Conservation (phyloP, 2,329 filamentous ascomycete genomes). For the Biscogniauxia marginata region DNA sequence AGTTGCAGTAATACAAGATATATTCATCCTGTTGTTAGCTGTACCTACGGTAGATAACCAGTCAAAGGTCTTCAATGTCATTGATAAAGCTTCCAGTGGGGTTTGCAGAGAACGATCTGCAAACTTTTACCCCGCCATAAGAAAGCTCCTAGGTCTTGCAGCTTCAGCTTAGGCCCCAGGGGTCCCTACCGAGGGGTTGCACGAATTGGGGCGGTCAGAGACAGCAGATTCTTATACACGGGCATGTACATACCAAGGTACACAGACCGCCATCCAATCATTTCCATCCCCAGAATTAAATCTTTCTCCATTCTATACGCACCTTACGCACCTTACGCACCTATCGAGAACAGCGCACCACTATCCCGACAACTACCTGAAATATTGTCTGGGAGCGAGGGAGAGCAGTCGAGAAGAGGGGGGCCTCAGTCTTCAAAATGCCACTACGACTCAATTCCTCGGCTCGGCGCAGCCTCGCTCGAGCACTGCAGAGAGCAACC, state of each 20-base stretch:
- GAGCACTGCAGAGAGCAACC: conserved; percentile 21
- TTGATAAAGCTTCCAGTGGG: no score
- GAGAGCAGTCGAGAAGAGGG: neutral
- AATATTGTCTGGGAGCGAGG: neutral
- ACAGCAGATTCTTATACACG: conserved; percentile 10
- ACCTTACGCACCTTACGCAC: neutral
- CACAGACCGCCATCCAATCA: neutral
- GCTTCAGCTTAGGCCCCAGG: no score
- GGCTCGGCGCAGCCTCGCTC: conserved; percentile 21
- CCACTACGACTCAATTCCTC: conserved; percentile 26
- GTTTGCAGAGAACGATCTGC: no score
- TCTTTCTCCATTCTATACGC: neutral
- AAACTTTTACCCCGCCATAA: conserved; percentile 17
- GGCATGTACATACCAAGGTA: conserved; percentile 2
- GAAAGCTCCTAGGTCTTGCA: conserved; percentile 11
- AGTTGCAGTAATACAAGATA: no score
- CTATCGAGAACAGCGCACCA: neutral
- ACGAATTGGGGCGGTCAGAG: conserved; percentile 16
- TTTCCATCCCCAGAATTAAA: neutral
- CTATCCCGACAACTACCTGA: neutral
- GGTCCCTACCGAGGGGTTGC: neutral
- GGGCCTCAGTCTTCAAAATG: conserved; percentile 14
- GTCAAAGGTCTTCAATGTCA: no score
- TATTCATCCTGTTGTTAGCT: no score
- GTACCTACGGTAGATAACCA: no score